phyloP scores from a whole-genome alignment of 192 early-diverging fungal species.

The Umbelopsis sp. region DNA sequence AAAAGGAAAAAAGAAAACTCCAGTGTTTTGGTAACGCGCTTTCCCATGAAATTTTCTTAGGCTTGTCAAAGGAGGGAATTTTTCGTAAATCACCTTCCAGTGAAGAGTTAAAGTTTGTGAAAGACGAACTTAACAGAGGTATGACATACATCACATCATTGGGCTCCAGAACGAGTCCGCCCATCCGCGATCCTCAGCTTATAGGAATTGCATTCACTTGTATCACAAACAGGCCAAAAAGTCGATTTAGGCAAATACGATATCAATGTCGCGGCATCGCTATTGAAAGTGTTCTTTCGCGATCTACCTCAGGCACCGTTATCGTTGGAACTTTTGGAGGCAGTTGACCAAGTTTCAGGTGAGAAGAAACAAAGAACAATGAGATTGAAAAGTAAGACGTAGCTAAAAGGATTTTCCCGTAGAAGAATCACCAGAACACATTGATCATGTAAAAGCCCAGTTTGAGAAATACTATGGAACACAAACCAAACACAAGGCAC shows the following conservation, averaged over 20 bases:
- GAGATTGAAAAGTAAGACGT: neutral
- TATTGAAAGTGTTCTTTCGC: slow-evolving; percentile 84
- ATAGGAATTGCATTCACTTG: neutral
- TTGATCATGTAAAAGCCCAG: slow-evolving; percentile 37
- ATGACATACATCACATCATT: slow-evolving; percentile 11
- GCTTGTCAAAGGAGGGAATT: slow-evolving; percentile 79
- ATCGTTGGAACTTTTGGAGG: slow-evolving; percentile 57
- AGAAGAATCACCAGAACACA: slow-evolving; percentile 25
- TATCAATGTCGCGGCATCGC: slow-evolving; percentile 78
- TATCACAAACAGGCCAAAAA: slow-evolving; percentile 41
- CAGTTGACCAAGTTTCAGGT: slow-evolving; percentile 48
- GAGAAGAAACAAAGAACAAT: slow-evolving; percentile 14
- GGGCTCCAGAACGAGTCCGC: too few species aligned
- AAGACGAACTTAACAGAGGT: slow-evolving; percentile 59
- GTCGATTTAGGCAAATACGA: slow-evolving; percentile 67
- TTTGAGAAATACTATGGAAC: slow-evolving; percentile 41
- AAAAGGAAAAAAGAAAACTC: too few species aligned
- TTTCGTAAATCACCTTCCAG: slow-evolving; percentile 86
- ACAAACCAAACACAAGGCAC: slow-evolving; percentile 54
- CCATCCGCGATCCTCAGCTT: neutral
- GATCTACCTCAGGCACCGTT: slow-evolving; percentile 82
- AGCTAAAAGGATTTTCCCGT: neutral
- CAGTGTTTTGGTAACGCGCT: neutral
- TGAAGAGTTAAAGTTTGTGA: slow-evolving; percentile 65
- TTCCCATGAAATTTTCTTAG: slow-evolving; percentile 37